Conservation (phyloP, 495 filamentous ascomycete genomes). For the Xylaria bambusicola region DNA sequence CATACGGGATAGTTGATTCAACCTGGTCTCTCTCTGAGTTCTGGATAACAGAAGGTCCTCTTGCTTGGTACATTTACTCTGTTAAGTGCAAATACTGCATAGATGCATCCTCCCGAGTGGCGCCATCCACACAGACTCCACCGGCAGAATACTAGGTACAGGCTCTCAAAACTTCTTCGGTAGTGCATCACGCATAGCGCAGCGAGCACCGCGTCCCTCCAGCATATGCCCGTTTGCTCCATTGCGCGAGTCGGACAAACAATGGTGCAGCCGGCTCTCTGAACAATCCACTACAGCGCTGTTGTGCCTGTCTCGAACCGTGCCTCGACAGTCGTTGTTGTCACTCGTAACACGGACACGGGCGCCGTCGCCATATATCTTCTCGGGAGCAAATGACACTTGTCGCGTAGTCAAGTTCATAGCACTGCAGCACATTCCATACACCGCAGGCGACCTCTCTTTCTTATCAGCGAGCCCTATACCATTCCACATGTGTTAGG, state of each 20-base stretch:
- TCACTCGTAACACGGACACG: not conserved
- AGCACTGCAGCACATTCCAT: not conserved
- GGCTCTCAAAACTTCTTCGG: conserved; percentile 21
- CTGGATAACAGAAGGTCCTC: too few species aligned
- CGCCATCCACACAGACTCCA: not conserved
- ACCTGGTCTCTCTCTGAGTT: too few species aligned
- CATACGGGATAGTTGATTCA: too few species aligned
- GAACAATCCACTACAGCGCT: conserved; percentile 5
- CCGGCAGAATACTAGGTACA: too few species aligned
- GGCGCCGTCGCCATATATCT: not conserved
- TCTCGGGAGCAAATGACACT: conserved; percentile 4
- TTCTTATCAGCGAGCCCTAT: not conserved
- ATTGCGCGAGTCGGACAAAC: conserved; percentile 16
- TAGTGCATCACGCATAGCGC: conserved; percentile 14
- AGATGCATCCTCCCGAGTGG: not conserved
- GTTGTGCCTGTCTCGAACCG: not conserved
- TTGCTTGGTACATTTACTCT: not conserved
- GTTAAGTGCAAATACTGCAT: conserved; percentile 9
- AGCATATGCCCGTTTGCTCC: not conserved
- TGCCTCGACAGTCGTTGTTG: not conserved
- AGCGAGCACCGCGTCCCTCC: not conserved
- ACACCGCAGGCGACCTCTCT: not conserved
- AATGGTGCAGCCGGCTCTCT: conserved; percentile 10
- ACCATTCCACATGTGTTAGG: conserved; percentile 11
- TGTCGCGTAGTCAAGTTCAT: conserved; percentile 11